Conservation (phyloP, 2,329 filamentous ascomycete genomes). For the Zopfia rhizophila region DNA sequence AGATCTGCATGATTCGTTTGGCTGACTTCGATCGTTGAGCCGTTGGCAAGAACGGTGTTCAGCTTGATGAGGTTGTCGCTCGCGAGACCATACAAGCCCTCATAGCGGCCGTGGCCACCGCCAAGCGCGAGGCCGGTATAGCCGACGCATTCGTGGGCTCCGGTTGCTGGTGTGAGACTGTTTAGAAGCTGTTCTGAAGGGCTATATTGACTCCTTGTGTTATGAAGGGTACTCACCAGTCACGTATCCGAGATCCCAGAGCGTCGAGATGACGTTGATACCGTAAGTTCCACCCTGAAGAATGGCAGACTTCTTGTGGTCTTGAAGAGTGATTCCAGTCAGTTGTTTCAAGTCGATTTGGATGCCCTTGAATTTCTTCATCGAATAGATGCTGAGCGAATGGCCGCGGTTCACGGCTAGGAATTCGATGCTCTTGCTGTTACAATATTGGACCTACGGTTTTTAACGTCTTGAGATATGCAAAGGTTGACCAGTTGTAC, state of each 20-base stretch:
- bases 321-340: constrained; percentile 54
- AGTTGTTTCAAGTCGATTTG: constrained; percentile 61
- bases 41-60: constrained; percentile 64
- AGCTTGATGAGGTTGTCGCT: constrained; percentile 65
- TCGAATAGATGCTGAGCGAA: too few relatives aligned
- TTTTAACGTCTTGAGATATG: too few relatives aligned
- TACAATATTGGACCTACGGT: too few relatives aligned
- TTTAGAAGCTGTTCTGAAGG: neutral
- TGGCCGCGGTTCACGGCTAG: too few relatives aligned
- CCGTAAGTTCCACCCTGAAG: constrained; percentile 61
- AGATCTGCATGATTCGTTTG: too few relatives aligned
- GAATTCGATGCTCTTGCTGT: too few relatives aligned
- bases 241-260: constrained; percentile 64
- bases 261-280: constrained; percentile 58
- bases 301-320: constrained; percentile 58
- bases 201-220: neutral
- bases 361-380: too few relatives aligned
- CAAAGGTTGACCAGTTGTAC: too few relatives aligned
- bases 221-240: constrained; percentile 48
- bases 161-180: constrained; percentile 30
- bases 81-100: constrained; percentile 64
- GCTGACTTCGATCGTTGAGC: constrained; percentile 52
- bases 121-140: constrained; percentile 63
- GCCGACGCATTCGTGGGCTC: constrained; percentile 62
- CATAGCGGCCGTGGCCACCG: constrained; percentile 67